Percentiles rank a stretch among this genome's conserved stretches.
phyloP scores from a whole-genome alignment of 2,329 filamentous ascomycete species.

The Trichoderma atrobrunneum region DNA sequence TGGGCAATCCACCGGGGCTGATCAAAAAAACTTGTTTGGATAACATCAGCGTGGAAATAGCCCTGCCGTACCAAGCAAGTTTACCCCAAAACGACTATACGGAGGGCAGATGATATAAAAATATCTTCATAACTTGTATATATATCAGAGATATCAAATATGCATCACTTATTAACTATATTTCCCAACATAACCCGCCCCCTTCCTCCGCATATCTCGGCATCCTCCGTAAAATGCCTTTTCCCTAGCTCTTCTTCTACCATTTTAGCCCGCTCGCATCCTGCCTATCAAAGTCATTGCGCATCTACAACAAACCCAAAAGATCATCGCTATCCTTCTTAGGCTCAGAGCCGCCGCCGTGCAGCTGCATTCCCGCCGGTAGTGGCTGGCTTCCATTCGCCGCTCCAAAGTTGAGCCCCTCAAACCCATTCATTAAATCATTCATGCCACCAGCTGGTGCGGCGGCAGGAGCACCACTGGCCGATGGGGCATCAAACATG shows the following conservation, averaged over 20 bases:
- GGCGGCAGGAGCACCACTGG: slow-evolving; percentile 43
- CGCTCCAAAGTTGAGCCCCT: slow-evolving; percentile 67
- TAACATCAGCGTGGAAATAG: not conserved
- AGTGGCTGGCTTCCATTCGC: slow-evolving; percentile 53
- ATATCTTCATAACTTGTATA: slow-evolving; percentile 13
- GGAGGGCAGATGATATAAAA: not conserved
- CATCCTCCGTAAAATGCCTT: not conserved
- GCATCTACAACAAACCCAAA: slow-evolving; percentile 40
- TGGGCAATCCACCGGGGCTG: not conserved
- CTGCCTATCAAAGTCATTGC: not conserved
- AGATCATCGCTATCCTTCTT: slow-evolving; percentile 64
- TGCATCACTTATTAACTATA: slow-evolving; percentile 14
- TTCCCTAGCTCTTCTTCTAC: not conserved
- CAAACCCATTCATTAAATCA: slow-evolving; percentile 89
- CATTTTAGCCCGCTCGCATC: not conserved
- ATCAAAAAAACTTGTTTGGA: not conserved
- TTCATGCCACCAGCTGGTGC: slow-evolving; percentile 61
- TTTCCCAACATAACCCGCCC: not conserved
- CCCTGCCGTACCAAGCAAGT: not conserved
- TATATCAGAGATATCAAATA: slow-evolving; percentile 13
- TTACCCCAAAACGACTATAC: not conserved
- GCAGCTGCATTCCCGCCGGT: slow-evolving; percentile 59
- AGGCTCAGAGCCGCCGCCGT: slow-evolving; percentile 36
- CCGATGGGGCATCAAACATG: slow-evolving; percentile 64
- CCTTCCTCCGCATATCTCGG: not conserved